Base-by-base conservation (phyloP, 768 basidiomycete genomes). In the Collybia mongolica region DNA sequence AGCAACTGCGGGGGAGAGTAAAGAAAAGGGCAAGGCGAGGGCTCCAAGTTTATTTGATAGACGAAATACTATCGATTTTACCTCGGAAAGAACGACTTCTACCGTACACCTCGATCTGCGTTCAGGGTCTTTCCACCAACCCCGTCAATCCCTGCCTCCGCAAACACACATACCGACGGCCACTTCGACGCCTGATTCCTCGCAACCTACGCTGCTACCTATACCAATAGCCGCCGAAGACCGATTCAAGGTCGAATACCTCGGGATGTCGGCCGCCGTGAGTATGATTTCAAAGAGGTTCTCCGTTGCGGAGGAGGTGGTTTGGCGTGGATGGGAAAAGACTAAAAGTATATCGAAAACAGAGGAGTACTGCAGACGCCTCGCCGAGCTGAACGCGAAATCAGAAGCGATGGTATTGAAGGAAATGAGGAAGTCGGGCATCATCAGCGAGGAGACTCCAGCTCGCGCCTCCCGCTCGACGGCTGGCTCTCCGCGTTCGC, bases 231-330 rank as follows among this genome's bases (percentile, higher is more conserved):
- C 61, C n/a, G 57, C 54, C 5, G 54, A 53, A 15, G 61, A 62
- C 41, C 51, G 54, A 35, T 52, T 53, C 18, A 53, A 41, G 20
- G 51, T 60, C 15, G 55, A 63, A 38, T 47, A 46, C 40, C 51
- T 65, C 18, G 69, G 64, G 1, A 52, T 63, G 14, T 46, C 55
- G 17, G 48, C 51, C n/a, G 60, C 63, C 14, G 48, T 81, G 2
- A 56, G 63, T 8, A 60, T 60, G 49, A 76, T 83, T 65, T 70
- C 76, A 0, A 56, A 64, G 17, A 75, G 77, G 26, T 76, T 80
- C 37, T 73, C 74, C 14, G 76, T 76, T 51, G 62, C 60, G 11
- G 58, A 71, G 39, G 64, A 67, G 2, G 69, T 77, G 5, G 77
- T 78, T 17, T 63, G 68, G 44, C 60, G 61, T 12, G 65, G 79